Evolutionary conservation across 768 basidiomycete genomes (phyloP).

Genomic region (Auricularia auricula-judae): DNA sequence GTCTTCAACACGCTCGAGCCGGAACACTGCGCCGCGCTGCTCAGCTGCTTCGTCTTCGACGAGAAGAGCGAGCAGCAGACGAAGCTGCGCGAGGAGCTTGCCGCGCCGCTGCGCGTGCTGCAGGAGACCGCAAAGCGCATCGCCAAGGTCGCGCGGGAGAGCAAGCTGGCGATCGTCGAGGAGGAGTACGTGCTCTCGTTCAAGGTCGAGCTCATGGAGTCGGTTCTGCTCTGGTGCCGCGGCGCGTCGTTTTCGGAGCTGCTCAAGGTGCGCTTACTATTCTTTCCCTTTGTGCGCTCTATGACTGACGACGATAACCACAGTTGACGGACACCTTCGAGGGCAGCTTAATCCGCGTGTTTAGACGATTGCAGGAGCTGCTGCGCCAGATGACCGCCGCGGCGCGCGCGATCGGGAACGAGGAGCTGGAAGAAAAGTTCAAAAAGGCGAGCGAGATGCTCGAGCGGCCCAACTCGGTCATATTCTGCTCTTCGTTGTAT

Average conservation of each 20-base stretch:
- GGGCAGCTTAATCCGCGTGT: slow-evolving; percentile 91
- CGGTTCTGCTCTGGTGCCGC: slow-evolving; percentile 95
- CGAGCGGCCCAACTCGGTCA: slow-evolving; percentile 87
- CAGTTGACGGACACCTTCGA: slow-evolving; percentile 96
- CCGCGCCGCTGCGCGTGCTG: slow-evolving; percentile 85
- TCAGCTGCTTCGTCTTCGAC: slow-evolving; percentile 95
- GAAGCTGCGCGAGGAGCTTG: slow-evolving; percentile 87
- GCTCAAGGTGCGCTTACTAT: slow-evolving; percentile 58
- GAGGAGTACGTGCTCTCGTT: slow-evolving; percentile 94
- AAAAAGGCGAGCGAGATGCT: slow-evolving; percentile 87
- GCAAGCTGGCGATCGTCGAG: slow-evolving; percentile 78
- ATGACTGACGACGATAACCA: background rate
- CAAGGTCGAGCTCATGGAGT: slow-evolving; percentile 98
- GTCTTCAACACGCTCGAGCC: slow-evolving; percentile 84
- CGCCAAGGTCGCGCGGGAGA: slow-evolving; percentile 93
- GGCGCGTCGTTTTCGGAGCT: slow-evolving; percentile 94
- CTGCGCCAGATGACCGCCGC: slow-evolving; percentile 93
- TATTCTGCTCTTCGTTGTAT: slow-evolving; percentile 81
- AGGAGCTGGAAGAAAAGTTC: slow-evolving; percentile 88
- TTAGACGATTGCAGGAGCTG: slow-evolving; percentile 87
- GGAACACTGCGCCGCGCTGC: slow-evolving; percentile 85
- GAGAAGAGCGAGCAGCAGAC: slow-evolving; percentile 91
- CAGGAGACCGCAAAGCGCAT: slow-evolving; percentile 93
- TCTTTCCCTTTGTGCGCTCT: background rate
- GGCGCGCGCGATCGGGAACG: slow-evolving; percentile 93